Conservation (phyloP, 768 basidiomycete genomes). For the Trametes elegans region DNA sequence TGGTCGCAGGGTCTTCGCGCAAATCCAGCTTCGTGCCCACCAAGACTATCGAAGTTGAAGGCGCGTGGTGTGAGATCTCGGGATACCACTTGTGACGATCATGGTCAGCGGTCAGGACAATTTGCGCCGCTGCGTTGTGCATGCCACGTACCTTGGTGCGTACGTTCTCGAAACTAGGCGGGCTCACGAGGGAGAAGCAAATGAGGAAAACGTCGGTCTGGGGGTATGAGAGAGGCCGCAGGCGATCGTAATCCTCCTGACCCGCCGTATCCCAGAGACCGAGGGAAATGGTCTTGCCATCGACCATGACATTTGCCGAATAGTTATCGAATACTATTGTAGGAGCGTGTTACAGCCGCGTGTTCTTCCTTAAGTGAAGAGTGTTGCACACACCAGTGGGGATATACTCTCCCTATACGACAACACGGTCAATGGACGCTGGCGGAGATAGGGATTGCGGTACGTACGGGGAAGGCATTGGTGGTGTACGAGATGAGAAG, state of each 20-base stretch:
- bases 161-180: conserved; percentile 98
- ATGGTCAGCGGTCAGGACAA: conserved; percentile 15
- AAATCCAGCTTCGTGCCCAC: conserved; percentile 98
- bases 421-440: conserved; percentile 1
- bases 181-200: conserved; percentile 97
- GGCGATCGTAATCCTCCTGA: conserved; percentile 98
- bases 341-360: background rate
- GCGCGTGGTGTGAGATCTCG: conserved; percentile 97
- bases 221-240: conserved; percentile 96
- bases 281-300: conserved; percentile 96
- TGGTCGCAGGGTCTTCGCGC: conserved; percentile 90
- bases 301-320: conserved; percentile 98
- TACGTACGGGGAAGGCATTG: conserved; percentile 89
- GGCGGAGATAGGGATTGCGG: background rate
- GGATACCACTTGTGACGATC: conserved; percentile 75
- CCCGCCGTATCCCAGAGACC: conserved; percentile 99
- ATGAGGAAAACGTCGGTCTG: conserved; percentile 99
- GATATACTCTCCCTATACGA: conserved; percentile 86
- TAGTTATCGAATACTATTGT: conserved; percentile 96
- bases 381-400: conserved; percentile 66
- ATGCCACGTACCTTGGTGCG: conserved; percentile 77
- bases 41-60: conserved; percentile 87
- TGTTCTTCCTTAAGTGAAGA: conserved; percentile 5
- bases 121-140: background rate
- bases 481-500: conserved; percentile 99